phyloP scores from a whole-genome alignment of 75 land plant species.

The Selaginella tamariscina region DNA sequence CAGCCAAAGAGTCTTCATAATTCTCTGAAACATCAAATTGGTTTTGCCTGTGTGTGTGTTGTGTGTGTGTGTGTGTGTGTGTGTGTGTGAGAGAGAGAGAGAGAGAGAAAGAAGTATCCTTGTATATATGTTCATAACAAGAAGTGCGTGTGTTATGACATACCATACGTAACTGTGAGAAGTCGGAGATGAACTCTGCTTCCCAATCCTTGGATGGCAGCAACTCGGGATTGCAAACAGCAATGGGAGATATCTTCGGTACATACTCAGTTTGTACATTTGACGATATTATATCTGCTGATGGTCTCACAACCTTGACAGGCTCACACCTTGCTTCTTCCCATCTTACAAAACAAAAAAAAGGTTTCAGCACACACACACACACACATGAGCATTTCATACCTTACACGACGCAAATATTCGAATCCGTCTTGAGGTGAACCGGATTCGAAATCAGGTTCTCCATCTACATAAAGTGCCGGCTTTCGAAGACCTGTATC shows the following conservation, averaged over 20 bases:
- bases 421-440: slow-evolving; percentile 82
- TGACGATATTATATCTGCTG: slow-evolving; percentile 25
- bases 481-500: slow-evolving; percentile 16
- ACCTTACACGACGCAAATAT: slow-evolving; percentile 85
- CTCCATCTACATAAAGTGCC: slow-evolving; percentile 70
- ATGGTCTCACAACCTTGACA: slow-evolving; percentile 62
- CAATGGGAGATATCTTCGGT: slow-evolving; percentile 72
- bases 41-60: too few relatives aligned
- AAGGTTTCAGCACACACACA: neutral
- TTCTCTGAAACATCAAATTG: neutral
- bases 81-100: too few relatives aligned
- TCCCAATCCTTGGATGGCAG: slow-evolving; percentile 75
- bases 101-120: neutral
- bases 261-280: slow-evolving; percentile 81
- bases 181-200: slow-evolving; percentile 57
- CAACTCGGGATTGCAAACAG: slow-evolving; percentile 42
- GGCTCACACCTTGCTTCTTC: slow-evolving; percentile 75
- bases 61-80: too few relatives aligned
- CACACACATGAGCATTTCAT: slow-evolving; percentile 2
- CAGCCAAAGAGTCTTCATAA: neutral
- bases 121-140: too few relatives aligned
- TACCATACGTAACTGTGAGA: slow-evolving; percentile 61
- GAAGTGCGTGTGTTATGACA: too few relatives aligned
- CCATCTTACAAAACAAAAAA: slow-evolving; percentile 40
- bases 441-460: slow-evolving; percentile 85